Evolutionary conservation across 2,329 filamentous ascomycete genomes (phyloP).

Genomic region (Colletotrichum scovillei): DNA sequence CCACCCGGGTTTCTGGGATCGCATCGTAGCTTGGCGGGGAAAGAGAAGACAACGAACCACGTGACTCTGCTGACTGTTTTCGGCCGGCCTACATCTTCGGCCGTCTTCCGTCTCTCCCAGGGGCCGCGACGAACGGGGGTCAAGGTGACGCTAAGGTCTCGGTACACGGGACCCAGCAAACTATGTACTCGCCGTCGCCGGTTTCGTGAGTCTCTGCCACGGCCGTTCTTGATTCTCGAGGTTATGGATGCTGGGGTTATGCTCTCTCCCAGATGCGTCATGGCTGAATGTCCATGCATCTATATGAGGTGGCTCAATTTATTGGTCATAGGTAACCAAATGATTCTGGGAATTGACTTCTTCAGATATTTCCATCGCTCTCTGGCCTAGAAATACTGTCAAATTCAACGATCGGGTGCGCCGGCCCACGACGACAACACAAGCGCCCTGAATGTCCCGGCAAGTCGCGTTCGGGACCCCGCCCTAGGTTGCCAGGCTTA

Average conservation of each 20-base stretch:
- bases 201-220: background rate
- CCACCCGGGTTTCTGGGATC: background rate
- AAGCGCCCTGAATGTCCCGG: slow-evolving; percentile 26
- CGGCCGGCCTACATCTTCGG: background rate
- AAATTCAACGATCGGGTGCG: slow-evolving; percentile 2
- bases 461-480: background rate
- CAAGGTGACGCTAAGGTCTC: slow-evolving; percentile 2
- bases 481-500: slow-evolving; percentile 2
- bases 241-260: background rate
- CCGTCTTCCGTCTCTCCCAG: background rate
- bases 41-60: background rate
- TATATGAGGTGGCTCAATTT: background rate
- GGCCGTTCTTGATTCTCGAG: background rate
- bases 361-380: background rate
- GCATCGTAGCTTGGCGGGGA: background rate
- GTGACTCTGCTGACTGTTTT: background rate
- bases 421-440: slow-evolving; percentile 29
- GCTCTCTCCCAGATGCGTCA: background rate
- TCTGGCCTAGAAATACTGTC: background rate
- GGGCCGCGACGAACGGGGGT: background rate
- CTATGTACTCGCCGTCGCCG: background rate
- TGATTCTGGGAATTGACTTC: background rate
- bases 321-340: background rate
- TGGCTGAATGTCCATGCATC: background rate
- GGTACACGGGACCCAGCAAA: background rate